Percentiles rank a stretch among this genome's conserved stretches.
Conservation (phyloP, 2,329 filamentous ascomycete species). For the Pseudonectria foliicola region DNA sequence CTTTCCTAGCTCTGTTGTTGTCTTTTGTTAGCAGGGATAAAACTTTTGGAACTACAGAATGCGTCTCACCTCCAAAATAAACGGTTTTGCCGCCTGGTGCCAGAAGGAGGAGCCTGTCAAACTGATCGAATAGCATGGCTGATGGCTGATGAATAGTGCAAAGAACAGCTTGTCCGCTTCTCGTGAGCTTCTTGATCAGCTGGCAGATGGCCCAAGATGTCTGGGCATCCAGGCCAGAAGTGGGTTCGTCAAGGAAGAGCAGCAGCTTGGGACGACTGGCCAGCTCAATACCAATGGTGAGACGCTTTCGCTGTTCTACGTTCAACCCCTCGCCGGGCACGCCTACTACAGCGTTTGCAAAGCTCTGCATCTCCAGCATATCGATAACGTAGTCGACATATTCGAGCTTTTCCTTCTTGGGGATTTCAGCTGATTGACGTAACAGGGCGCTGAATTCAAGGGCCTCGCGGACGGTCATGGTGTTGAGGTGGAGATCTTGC, state of each 20-base stretch:
- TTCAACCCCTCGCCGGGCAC: slow-evolving; percentile 32
- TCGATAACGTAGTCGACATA: slow-evolving; percentile 43
- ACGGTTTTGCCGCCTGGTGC: slow-evolving; percentile 47
- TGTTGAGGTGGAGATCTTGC: slow-evolving; percentile 38
- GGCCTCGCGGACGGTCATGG: slow-evolving; percentile 35
- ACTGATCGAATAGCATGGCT: slow-evolving; percentile 34
- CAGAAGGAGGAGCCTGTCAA: slow-evolving; percentile 51
- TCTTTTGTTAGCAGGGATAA: too few relatives aligned
- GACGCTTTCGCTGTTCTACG: slow-evolving; percentile 38
- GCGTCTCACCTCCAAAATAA: slow-evolving; percentile 38
- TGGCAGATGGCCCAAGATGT: slow-evolving; percentile 62
- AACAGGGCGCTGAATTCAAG: slow-evolving; percentile 30
- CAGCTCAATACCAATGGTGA: slow-evolving; percentile 37
- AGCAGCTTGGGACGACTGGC: slow-evolving; percentile 32
- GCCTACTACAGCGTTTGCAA: slow-evolving; percentile 41
- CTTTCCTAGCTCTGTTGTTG: slow-evolving; percentile 36
- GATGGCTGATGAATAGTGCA: slow-evolving; percentile 43
- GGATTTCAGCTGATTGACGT: slow-evolving; percentile 32
- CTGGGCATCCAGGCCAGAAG: slow-evolving; percentile 45
- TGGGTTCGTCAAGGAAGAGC: slow-evolving; percentile 43
- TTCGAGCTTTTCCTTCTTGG: slow-evolving; percentile 36
- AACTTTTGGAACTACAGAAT: background rate
- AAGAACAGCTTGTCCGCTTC: slow-evolving; percentile 37
- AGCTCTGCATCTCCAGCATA: slow-evolving; percentile 44
- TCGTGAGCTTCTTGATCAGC: slow-evolving; percentile 55